phyloP scores from a whole-genome alignment of 1,284 basidiomycete genomes.

The Marasmius tenuissimus region DNA sequence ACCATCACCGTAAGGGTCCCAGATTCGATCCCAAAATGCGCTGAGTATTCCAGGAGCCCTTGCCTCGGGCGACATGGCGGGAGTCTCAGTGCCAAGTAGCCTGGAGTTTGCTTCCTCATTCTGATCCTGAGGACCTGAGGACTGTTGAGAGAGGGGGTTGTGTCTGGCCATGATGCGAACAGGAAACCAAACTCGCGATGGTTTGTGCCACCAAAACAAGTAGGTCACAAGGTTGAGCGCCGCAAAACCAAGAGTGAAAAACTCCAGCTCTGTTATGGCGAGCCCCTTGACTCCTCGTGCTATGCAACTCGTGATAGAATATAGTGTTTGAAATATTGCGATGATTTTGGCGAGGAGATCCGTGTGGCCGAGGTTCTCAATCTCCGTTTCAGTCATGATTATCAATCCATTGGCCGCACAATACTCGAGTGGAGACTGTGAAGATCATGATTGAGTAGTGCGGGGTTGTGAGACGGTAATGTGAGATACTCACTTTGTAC shows the following conservation, averaged over 20 bases:
- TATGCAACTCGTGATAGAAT: slow-evolving; percentile 31
- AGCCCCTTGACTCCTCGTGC: slow-evolving; percentile 23
- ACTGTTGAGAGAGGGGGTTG: no score
- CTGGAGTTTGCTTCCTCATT: no score
- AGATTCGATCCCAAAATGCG: no score
- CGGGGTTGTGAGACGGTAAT: not conserved
- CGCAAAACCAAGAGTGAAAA: slow-evolving; percentile 29
- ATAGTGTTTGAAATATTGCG: slow-evolving; percentile 28
- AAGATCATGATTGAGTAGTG: not conserved
- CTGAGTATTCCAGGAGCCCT: no score
- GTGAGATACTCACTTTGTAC: not conserved
- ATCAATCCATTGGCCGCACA: not conserved
- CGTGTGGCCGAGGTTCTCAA: slow-evolving; percentile 28
- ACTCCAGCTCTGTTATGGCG: slow-evolving; percentile 28
- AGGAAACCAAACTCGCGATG: slow-evolving; percentile 19
- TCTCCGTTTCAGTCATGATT: slow-evolving; percentile 20
- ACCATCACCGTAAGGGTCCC: no score
- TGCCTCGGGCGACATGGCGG: no score
- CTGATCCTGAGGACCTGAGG: no score
- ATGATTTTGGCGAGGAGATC: slow-evolving; percentile 28
- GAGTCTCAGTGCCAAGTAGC: no score
- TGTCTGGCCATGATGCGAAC: not conserved
- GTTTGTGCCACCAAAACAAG: slow-evolving; percentile 35
- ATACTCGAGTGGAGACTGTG: not conserved
- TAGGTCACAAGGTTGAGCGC: slow-evolving; percentile 21